A percentile compares a stretch with the other conserved stretches of the same genome.
phyloP scores from a whole-genome alignment of 129 eudicot genomes.

The Scalesia atractyloides region DNA sequence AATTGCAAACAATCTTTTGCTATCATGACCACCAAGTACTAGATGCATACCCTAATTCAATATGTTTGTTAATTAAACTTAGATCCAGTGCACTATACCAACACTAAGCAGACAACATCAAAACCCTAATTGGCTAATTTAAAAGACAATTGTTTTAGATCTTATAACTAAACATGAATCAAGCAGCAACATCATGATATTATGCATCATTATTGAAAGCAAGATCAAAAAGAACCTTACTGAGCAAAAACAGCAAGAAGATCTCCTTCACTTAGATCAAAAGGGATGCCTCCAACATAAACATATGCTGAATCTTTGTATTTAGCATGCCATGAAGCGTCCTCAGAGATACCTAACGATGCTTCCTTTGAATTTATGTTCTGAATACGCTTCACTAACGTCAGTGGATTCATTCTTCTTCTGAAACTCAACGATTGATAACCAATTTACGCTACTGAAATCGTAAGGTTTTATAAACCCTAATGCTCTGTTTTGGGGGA shows the following conservation, averaged over 20 bases:
- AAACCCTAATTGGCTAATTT: background rate
- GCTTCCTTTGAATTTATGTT: slow-evolving; percentile 86
- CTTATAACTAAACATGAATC: background rate
- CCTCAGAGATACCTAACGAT: slow-evolving; percentile 76
- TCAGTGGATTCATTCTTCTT: slow-evolving; percentile 74
- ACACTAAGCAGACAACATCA: background rate
- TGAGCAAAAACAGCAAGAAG: slow-evolving; percentile 91
- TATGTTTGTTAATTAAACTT: background rate
- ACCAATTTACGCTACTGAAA: background rate
- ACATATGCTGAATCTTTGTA: slow-evolving; percentile 94
- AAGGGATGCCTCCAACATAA: slow-evolving; percentile 84
- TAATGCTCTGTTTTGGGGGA: slow-evolving; percentile 8
- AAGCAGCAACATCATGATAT: background rate
- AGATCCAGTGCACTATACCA: background rate
- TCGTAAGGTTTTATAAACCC: slow-evolving; percentile 11
- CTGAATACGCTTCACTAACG: slow-evolving; percentile 92
- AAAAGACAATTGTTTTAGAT: background rate
- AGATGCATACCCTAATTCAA: slow-evolving; percentile 20
- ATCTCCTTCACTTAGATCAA: slow-evolving; percentile 95
- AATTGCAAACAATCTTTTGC: background rate
- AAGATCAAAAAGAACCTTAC: slow-evolving; percentile 35
- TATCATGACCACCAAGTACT: background rate
- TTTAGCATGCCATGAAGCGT: slow-evolving; percentile 95
- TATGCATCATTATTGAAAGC: too few relatives aligned
- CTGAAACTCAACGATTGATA: background rate